Conservation (phyloP, 2,329 filamentous ascomycete species). For the Helotiales sp. region DNA sequence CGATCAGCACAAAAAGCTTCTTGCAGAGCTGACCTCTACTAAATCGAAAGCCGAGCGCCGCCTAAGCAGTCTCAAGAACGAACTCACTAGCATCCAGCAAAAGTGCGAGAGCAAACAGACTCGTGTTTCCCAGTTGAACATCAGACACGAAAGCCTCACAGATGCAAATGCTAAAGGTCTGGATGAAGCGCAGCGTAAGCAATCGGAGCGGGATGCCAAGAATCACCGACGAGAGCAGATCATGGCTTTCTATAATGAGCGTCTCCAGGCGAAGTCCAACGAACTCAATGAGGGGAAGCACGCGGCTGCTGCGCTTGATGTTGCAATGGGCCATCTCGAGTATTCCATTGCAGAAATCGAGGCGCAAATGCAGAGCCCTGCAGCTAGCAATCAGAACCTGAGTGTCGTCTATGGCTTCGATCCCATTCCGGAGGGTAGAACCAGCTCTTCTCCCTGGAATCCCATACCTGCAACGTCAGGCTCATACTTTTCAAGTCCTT, state of each 20-base stretch:
- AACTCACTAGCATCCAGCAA: conserved; percentile 61
- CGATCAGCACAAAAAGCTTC: conserved; percentile 44
- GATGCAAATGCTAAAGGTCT: conserved; percentile 63
- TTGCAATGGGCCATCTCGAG: conserved; percentile 10
- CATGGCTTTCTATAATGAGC: conserved; percentile 27
- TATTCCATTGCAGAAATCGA: conserved; percentile 3
- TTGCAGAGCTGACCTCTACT: conserved; percentile 57
- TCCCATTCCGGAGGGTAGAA: conserved; percentile 16
- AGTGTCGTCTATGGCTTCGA: conserved; percentile 5
- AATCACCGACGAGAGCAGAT: conserved; percentile 28
- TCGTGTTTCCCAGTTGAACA: conserved; percentile 71
- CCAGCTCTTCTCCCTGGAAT: conserved; percentile 28
- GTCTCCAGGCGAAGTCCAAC: conserved; percentile 21
- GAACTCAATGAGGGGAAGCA: conserved; percentile 18
- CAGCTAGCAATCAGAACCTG: conserved; percentile 23
- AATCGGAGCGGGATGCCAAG: conserved; percentile 30
- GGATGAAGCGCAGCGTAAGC: conserved; percentile 36
- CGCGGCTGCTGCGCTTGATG: conserved; percentile 12
- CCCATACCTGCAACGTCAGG: conserved; percentile 13
- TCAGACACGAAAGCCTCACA: conserved; percentile 68
- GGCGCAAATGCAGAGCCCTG: conserved; percentile 21
- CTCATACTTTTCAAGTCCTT: conserved; percentile 6
- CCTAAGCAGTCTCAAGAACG: conserved; percentile 61
- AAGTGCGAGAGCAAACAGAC: conserved; percentile 73
- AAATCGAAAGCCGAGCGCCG: conserved; percentile 64